Percentiles rank a stretch among this genome's conserved stretches.
Conservation (phyloP, 257 asterid genomes). For the Buddleja alternifolia region DNA sequence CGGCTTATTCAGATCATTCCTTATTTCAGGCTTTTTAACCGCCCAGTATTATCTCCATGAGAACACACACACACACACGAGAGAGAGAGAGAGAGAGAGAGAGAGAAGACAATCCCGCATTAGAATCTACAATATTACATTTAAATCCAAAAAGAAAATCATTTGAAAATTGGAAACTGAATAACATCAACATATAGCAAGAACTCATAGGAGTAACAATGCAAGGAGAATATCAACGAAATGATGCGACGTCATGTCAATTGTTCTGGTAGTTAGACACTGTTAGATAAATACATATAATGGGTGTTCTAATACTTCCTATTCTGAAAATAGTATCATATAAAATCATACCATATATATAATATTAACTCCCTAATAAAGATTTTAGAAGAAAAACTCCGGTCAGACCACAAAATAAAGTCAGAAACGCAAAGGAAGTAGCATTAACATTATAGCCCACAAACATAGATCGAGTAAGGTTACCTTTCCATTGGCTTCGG, state of each 20-base stretch:
- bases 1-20: too few relatives aligned
- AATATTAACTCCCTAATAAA: background rate
- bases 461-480: background rate
- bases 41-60: too few relatives aligned
- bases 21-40: too few relatives aligned
- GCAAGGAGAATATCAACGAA: background rate
- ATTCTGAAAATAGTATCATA: background rate
- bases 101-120: background rate
- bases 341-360: background rate
- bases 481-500: conserved; percentile 60
- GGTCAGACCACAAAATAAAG: background rate
- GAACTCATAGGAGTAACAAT: background rate
- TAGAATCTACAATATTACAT: background rate
- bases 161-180: background rate
- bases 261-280: background rate
- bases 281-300: background rate
- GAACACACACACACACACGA: too few relatives aligned
- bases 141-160: too few relatives aligned
- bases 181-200: background rate
- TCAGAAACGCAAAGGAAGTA: conserved; percentile 9
- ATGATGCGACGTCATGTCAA: background rate
- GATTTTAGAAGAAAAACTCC: background rate
- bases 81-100: too few relatives aligned
- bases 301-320: background rate
- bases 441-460: background rate